Percentiles rank a stretch among this genome's conserved stretches.
phyloP scores from a whole-genome alignment of 1,139 yeast genomes.

The Lodderomyces metapsilosis region DNA sequence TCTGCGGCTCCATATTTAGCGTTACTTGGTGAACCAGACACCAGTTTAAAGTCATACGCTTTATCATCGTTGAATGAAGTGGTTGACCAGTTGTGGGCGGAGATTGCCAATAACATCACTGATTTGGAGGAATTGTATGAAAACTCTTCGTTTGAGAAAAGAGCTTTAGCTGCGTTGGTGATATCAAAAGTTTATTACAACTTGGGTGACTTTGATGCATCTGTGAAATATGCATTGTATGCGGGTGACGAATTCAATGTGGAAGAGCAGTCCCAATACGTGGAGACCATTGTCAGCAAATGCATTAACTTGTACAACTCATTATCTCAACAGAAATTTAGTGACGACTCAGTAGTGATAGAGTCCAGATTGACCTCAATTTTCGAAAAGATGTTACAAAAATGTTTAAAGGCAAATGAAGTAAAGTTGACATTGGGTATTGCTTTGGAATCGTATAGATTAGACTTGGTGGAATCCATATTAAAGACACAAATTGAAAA shows the following conservation, averaged over 20 bases:
- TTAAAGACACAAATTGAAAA: slow-evolving; percentile 44
- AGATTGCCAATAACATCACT: slow-evolving; percentile 85
- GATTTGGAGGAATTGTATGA: slow-evolving; percentile 91
- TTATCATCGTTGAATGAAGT: slow-evolving; percentile 74
- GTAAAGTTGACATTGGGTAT: slow-evolving; percentile 85
- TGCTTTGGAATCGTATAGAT: slow-evolving; percentile 81
- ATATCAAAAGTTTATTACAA: slow-evolving; percentile 95
- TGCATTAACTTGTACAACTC: slow-evolving; percentile 82
- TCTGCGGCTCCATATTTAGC: slow-evolving; percentile 92
- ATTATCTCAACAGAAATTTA: slow-evolving; percentile 56
- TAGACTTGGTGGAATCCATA: slow-evolving; percentile 73
- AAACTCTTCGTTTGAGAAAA: slow-evolving; percentile 71
- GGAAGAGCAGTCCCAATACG: slow-evolving; percentile 75
- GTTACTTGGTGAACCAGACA: slow-evolving; percentile 78
- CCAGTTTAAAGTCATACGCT: slow-evolving; percentile 78
- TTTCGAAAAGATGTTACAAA: slow-evolving; percentile 83
- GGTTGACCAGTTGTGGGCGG: slow-evolving; percentile 96
- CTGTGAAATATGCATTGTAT: slow-evolving; percentile 82
- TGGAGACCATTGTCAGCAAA: slow-evolving; percentile 90
- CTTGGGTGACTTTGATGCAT: slow-evolving; percentile 88
- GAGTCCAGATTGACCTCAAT: slow-evolving; percentile 66
- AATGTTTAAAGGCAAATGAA: slow-evolving; percentile 73
- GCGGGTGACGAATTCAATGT: slow-evolving; percentile 83
- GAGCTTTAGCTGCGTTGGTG: slow-evolving; percentile 84
- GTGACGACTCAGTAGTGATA: slow-evolving; percentile 39